Conservation (phyloP, 176 grass and related monocot genomes). For the Aegilops sharonensis region DNA sequence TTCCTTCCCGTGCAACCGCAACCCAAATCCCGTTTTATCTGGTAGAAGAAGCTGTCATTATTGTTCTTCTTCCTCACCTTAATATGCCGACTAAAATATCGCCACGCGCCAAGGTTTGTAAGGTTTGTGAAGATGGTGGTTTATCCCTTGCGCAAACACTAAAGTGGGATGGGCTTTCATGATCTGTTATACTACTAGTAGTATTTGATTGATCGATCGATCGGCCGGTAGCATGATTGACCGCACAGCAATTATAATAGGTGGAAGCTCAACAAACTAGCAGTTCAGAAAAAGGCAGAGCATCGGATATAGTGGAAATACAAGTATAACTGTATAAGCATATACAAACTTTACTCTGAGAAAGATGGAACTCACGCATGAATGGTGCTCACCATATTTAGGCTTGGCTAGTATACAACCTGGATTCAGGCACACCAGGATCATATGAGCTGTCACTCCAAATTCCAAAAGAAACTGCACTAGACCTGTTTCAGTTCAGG, state of each 20-base stretch:
- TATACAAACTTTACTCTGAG: background rate
- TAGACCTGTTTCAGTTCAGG: too few relatives aligned
- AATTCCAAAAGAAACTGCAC: too few relatives aligned
- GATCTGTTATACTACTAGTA: too few relatives aligned
- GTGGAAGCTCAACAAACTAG: too few relatives aligned
- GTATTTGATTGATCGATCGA: too few relatives aligned
- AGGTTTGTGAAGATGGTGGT: background rate
- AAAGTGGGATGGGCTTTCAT: too few relatives aligned
- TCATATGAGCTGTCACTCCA: too few relatives aligned
- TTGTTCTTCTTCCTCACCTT: background rate
- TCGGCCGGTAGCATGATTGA: too few relatives aligned
- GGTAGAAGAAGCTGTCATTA: too few relatives aligned
- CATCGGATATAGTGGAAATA: background rate
- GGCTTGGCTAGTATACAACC: background rate
- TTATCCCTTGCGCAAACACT: background rate
- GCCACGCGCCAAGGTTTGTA: background rate
- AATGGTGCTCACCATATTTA: background rate
- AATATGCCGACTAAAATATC: background rate
- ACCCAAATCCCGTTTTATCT: background rate
- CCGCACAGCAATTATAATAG: too few relatives aligned
- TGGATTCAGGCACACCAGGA: background rate
- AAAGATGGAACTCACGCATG: background rate
- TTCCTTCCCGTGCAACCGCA: too few relatives aligned
- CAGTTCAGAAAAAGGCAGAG: background rate
- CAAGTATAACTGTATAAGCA: background rate